A percentile compares a stretch with the other conserved stretches of the same genome.
phyloP scores from a whole-genome alignment of 2,329 filamentous ascomycete species.

The Colletotrichum trifolii region DNA sequence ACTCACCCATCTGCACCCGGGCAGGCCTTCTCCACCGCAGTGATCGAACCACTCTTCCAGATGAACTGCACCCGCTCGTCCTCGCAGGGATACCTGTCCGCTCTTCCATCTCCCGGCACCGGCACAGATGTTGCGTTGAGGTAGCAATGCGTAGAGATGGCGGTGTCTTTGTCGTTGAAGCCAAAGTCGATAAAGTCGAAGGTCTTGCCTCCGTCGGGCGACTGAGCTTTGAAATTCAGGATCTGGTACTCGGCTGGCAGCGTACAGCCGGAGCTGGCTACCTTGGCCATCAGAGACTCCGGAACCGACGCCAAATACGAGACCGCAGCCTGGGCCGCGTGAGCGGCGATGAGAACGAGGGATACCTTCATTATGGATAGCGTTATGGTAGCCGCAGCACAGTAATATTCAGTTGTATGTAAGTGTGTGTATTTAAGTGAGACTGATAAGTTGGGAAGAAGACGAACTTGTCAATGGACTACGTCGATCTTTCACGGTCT shows the following conservation, averaged over 20 bases:
- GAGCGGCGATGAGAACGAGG: constrained; percentile 35
- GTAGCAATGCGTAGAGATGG: constrained; percentile 54
- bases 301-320: constrained; percentile 39
- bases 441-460: too few relatives aligned
- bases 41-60: constrained; percentile 50
- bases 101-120: constrained; percentile 43
- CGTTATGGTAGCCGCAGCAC: not conserved
- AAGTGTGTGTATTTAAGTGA: too few relatives aligned
- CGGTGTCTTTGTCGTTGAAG: constrained; percentile 54
- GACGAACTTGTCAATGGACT: not conserved
- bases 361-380: constrained; percentile 34
- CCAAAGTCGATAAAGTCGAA: constrained; percentile 51
- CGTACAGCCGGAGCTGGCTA: constrained; percentile 44
- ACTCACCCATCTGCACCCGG: constrained; percentile 50
- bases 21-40: constrained; percentile 59
- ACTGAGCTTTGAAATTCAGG: constrained; percentile 48
- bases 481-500: constrained; percentile 1
- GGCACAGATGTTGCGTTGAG: constrained; percentile 55
- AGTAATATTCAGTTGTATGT: not conserved
- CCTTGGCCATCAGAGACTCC: constrained; percentile 30
- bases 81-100: constrained; percentile 56
- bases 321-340: constrained; percentile 34
- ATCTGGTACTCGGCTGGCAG: constrained; percentile 54
- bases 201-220: constrained; percentile 47
- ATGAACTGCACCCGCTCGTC: constrained; percentile 56